Percentiles rank a stretch among this genome's conserved stretches.
Evolutionary conservation across 129 eudicot species (phyloP).

Genomic region (Rutidosis leptorrhynchoides): DNA sequence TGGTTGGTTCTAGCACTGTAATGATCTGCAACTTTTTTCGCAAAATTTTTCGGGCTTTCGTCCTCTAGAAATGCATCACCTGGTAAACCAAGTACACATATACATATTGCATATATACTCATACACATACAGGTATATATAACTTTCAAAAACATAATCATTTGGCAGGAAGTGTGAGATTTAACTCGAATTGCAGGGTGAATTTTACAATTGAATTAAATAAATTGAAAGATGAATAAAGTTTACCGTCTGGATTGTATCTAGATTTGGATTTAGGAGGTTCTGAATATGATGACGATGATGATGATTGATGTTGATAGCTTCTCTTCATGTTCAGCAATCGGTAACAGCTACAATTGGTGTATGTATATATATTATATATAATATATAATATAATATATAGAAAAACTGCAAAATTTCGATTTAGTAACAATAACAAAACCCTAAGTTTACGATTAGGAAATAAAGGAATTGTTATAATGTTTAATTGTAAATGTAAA

Average conservation of each 20-base stretch:
- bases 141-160: conserved; percentile 1
- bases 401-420: conserved; percentile 4
- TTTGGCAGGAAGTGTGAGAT: conserved; percentile 8
- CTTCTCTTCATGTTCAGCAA: conserved; percentile 61
- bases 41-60: conserved; percentile 66
- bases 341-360: conserved; percentile 1
- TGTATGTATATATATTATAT: no score
- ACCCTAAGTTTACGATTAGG: background rate
- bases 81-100: conserved; percentile 24
- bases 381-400: no score
- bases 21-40: conserved; percentile 94
- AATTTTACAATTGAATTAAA: background rate
- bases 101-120: background rate
- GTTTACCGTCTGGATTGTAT: conserved; percentile 57
- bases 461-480: background rate
- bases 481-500: background rate
- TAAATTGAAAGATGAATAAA: background rate
- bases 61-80: conserved; percentile 78
- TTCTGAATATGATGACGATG: conserved; percentile 51
- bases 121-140: background rate
- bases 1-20: conserved; percentile 97
- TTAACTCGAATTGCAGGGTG: background rate
- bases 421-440: conserved; percentile 1
- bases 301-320: conserved; percentile 39
- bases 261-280: conserved; percentile 76